phyloP scores from a whole-genome alignment of 257 asterid species.

The Primulina huaijiensis region DNA sequence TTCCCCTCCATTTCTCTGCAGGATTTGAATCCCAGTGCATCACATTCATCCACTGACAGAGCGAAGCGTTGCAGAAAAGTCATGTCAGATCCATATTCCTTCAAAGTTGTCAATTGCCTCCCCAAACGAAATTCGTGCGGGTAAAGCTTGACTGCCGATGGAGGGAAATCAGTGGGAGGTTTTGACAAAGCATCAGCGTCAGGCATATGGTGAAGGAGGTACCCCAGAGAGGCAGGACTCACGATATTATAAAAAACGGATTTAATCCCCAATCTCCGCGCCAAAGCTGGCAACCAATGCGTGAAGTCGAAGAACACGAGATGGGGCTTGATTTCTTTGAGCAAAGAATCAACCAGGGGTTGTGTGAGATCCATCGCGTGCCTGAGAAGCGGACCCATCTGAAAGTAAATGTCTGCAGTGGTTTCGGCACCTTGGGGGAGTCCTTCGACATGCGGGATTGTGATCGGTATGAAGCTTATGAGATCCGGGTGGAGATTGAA shows the following conservation, averaged over 20 bases:
- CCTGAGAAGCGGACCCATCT: constrained; percentile 22
- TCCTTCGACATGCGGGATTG: constrained; percentile 47
- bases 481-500: constrained; percentile 39
- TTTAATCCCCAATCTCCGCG: constrained; percentile 31
- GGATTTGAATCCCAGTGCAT: constrained; percentile 39
- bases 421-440: constrained; percentile 51
- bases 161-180: constrained; percentile 33
- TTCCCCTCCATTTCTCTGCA: constrained; percentile 37
- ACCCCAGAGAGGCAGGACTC: constrained; percentile 36
- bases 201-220: constrained; percentile 19
- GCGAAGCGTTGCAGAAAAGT: constrained; percentile 20
- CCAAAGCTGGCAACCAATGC: constrained; percentile 50
- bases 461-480: constrained; percentile 35
- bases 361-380: constrained; percentile 47
- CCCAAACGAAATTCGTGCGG: not conserved
- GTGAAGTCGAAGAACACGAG: constrained; percentile 45
- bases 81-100: constrained; percentile 12
- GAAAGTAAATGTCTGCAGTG: constrained; percentile 40
- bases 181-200: not conserved
- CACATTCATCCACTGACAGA: constrained; percentile 22
- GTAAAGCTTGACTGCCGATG: constrained; percentile 26
- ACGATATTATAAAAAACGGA: constrained; percentile 33
- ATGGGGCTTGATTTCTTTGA: constrained; percentile 32
- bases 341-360: constrained; percentile 31
- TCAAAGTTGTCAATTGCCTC: not conserved